Evolutionary conservation across 257 asterid genomes (phyloP), one percentile per base, ranked within the genome.

Genomic region (Nicotiana otophora): DNA sequence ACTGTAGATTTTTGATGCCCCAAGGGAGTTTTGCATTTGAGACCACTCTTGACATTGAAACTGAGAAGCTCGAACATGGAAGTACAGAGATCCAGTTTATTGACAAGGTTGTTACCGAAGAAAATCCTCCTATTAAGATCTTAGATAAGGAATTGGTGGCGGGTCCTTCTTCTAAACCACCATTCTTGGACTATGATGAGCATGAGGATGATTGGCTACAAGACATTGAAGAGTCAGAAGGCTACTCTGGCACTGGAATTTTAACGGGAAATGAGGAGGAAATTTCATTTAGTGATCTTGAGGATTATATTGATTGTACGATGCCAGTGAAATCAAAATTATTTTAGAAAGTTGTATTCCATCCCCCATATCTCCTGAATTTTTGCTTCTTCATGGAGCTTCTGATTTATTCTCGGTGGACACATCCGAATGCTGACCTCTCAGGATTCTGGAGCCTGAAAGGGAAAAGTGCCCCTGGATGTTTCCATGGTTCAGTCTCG

Each of bases 281-380:
- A 33, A 92, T 96, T 83, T 96, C 99, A 12, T 96, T 96, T 84
- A 96, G 98, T 85, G 99, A 96, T 89, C 93, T 96, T 82, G 99
- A 93, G 89, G 97, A 96, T 79, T 97, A 94, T 85, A 79, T 85
- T 69, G 97, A 93, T 86, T 88, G 85, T 82, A 82, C 83, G 33
- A 58, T 93, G 78, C 97, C 98, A 80, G 30, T 81, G 48, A 92
- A 90, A 82, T 80, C 84, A 79, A 88, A 65, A 34, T 8, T 65
- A 30, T 65, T 65, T 15, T 65, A 65, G 74, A 65, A 30, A 65
- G 33, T 65, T 65, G 48, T 17, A 53, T 15, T 28, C 46, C 74
- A 31, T 31, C 74, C 16, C 46, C 46, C 74, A 65, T 65, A 65
- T 64, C 39, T 64, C 70, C 70, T 64, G 70, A 28, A 28, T 14